Conservation (phyloP, 1,139 yeast genomes). For the Hansenula sp. region DNA sequence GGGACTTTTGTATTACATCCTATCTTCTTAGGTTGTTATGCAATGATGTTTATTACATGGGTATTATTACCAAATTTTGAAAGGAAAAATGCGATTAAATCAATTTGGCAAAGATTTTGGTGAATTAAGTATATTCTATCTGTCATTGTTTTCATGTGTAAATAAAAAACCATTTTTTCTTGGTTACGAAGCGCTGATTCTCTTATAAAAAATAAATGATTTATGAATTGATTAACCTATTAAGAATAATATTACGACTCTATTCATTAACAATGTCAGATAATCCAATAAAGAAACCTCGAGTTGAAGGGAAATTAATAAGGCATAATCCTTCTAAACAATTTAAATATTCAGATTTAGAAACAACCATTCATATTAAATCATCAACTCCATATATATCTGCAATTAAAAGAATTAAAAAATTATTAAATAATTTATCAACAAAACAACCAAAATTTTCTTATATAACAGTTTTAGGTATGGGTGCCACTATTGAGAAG, state of each 20-base stretch:
- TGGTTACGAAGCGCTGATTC: not conserved
- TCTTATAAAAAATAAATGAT: too few relatives aligned
- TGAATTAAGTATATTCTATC: too few relatives aligned
- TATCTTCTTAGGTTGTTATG: conserved; percentile 37
- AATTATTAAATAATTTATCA: conserved; percentile 32
- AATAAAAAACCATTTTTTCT: too few relatives aligned
- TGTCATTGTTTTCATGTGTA: too few relatives aligned
- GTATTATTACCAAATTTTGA: conserved; percentile 39
- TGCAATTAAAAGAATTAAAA: conserved; percentile 53
- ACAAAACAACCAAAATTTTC: conserved; percentile 35
- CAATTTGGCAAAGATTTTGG: conserved; percentile 20
- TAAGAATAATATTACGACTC: not conserved
- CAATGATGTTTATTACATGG: conserved; percentile 40
- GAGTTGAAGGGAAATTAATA: conserved; percentile 28
- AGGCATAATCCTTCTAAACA: conserved; percentile 42
- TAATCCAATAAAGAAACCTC: conserved; percentile 1
- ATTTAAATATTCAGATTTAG: conserved; percentile 34
- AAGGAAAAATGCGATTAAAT: conserved; percentile 18
- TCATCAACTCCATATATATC: conserved; percentile 58
- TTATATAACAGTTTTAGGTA: conserved; percentile 54
- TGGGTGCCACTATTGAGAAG: conserved; percentile 63
- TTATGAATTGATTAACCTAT: too few relatives aligned
- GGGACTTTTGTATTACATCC: conserved; percentile 57
- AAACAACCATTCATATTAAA: conserved; percentile 51
- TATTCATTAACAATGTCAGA: not conserved